Evolutionary conservation across 108 stramenopile species (phyloP).

Genomic region (Pseudonitzschia delicatissima): DNA sequence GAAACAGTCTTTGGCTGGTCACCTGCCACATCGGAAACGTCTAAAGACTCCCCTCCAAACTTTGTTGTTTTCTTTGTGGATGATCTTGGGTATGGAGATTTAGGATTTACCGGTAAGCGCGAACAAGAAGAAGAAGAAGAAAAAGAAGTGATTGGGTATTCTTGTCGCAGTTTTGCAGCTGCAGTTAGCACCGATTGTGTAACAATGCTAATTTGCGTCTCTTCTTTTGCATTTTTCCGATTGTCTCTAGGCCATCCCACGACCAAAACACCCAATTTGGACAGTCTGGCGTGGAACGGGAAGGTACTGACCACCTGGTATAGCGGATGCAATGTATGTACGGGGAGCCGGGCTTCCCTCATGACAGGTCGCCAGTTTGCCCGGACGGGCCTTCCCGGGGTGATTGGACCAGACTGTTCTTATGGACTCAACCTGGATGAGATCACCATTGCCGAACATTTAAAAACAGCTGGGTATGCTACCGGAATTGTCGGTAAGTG

Average conservation of each 20-base stretch:
- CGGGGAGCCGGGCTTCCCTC: conserved; percentile 43
- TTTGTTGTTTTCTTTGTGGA: conserved; percentile 55
- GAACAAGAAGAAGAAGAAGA: neutral
- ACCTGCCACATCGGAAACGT: no score
- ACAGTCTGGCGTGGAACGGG: conserved; percentile 41
- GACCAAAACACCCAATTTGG: conserved; percentile 47
- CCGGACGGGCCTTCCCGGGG: conserved; percentile 50
- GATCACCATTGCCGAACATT: conserved; percentile 51
- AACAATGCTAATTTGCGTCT: no score
- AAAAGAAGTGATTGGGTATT: no score
- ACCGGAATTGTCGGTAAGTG: conserved; percentile 70
- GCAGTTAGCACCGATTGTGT: conserved; percentile 1
- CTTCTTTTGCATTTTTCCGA: no score
- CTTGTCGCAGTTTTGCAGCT: no score
- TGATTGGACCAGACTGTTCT: conserved; percentile 38
- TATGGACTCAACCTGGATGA: conserved; percentile 47
- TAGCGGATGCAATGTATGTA: conserved; percentile 47
- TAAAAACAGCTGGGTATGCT: conserved; percentile 46
- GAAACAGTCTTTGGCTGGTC: no score
- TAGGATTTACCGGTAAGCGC: conserved; percentile 29
- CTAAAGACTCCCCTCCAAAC: conserved; percentile 47
- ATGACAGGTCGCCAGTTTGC: conserved; percentile 40
- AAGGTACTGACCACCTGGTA: conserved; percentile 52
- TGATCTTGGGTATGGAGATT: conserved; percentile 55
- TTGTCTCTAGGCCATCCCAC: conserved; percentile 7